Conservation (phyloP, 495 filamentous ascomycete genomes). For the Ramalina intermedia region DNA sequence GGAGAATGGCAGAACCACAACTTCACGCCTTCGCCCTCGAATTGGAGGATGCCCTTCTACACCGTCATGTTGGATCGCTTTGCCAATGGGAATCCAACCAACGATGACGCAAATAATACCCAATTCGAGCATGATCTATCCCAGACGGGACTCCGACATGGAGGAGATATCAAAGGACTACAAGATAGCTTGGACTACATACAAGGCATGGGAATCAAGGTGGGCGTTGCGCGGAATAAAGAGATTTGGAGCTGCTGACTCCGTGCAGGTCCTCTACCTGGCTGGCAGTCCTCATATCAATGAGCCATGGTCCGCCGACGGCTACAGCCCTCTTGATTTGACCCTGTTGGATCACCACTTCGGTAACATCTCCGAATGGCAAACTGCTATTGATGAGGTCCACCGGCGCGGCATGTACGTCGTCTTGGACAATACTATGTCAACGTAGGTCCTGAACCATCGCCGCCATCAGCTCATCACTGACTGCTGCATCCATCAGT, state of each 20-base stretch:
- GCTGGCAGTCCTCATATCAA: conserved; percentile 59
- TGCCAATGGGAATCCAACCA: conserved; percentile 57
- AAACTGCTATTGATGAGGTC: conserved; percentile 47
- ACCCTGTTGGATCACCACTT: conserved; percentile 59
- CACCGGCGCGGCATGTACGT: conserved; percentile 57
- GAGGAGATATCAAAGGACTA: conserved; percentile 53
- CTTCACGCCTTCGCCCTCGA: conserved; percentile 43
- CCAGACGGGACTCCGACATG: conserved; percentile 60
- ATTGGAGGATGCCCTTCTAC: conserved; percentile 63
- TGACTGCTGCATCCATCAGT: background rate
- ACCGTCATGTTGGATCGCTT: conserved; percentile 56
- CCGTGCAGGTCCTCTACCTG: conserved; percentile 47
- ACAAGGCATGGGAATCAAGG: conserved; percentile 63
- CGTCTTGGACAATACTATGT: conserved; percentile 56
- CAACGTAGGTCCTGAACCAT: conserved; percentile 35
- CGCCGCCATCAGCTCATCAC: background rate
- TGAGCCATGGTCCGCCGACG: conserved; percentile 53
- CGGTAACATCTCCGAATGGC: conserved; percentile 49
- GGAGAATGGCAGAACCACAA: conserved; percentile 41
- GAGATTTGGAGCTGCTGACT: conserved; percentile 4
- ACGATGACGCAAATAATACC: conserved; percentile 58
- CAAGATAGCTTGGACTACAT: conserved; percentile 57
- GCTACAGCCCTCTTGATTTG: conserved; percentile 53
- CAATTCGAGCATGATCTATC: conserved; percentile 53
- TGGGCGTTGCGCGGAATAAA: conserved; percentile 11